Evolutionary conservation across 352 stramenopile species (phyloP), one percentile per base, ranked within the genome.

Genomic region (Globisporangium middletonii): DNA sequence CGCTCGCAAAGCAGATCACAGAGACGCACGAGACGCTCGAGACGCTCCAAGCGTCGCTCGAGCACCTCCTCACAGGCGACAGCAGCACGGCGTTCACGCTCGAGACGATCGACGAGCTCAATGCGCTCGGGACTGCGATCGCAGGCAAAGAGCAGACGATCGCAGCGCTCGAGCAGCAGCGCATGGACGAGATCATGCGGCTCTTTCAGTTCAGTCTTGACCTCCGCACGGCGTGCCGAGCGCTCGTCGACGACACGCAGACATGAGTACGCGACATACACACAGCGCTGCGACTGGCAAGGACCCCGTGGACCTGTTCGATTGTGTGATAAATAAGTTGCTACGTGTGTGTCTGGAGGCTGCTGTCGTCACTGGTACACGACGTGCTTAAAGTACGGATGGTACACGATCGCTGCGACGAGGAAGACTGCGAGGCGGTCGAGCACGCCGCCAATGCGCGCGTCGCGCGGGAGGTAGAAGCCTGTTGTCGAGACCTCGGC

Each of bases 321-420:
- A 23, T 23, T 23, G 30, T 35, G 30, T 35, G 33, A 50, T 50
- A 42, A 46, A 50, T 47, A 50, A 6, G 26, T 48, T 7, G 19
- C 53, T 59, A 41, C 13, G 46, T 38, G 28, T 53, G 11, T 46
- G 15, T 23, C 41, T 23, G 15, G 3, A 4, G 7, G 15, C n/a
- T 11, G 15, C 13, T 12, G 38, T 5, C 26, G 0, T 61, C 55
- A 63, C 12, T 9, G 45, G 50, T 61, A 60, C 41, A 54, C 50
- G 12, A 62, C 41, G 38, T 78, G 63, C 63, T 80, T 81, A 51
- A 74, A 60, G 45, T 82, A 80, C 46, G 75, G 72, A 49, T 82
- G 76, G 46, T 75, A 84, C 33, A 80, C 65, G 30, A 80, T 67
- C 37, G 71, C 65, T 27, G 68, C 68, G 41, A 82, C 65, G 38